Percentiles rank a stretch among this genome's conserved stretches.
These are phyloP conservation scores for Phylloporus scabripes DNA, from an alignment of 768 basidiomycete species.

Conservation along the genomic window DNA sequence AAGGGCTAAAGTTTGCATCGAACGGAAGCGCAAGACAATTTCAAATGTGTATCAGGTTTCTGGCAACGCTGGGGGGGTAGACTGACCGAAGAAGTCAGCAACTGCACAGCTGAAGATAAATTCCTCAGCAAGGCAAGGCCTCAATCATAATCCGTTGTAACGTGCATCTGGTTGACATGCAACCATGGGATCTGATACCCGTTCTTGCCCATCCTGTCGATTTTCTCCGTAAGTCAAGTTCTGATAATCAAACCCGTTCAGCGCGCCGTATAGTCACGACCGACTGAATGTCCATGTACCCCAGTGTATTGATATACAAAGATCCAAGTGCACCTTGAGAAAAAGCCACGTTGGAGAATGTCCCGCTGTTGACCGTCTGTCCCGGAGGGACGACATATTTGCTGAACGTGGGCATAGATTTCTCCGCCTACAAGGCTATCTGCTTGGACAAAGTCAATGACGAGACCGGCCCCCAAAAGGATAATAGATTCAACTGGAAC, in stretches of 20 bases:
- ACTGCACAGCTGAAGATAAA: conserved; percentile 14
- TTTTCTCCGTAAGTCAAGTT: not conserved
- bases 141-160: conserved; percentile 45
- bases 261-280: conserved; percentile 40
- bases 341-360: conserved; percentile 51
- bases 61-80: not conserved
- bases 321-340: conserved; percentile 53
- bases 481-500: conserved; percentile 55
- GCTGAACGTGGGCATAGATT: conserved; percentile 52
- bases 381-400: conserved; percentile 54
- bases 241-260: not conserved
- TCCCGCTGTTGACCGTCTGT: conserved; percentile 56
- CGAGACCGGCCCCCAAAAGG: conserved; percentile 53
- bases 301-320: conserved; percentile 52
- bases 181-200: conserved; percentile 67
- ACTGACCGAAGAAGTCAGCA: not conserved
- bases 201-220: conserved; percentile 39
- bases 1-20: not conserved
- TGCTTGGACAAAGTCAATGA: conserved; percentile 52
- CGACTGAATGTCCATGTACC: conserved; percentile 48
- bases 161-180: conserved; percentile 47
- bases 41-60: conserved; percentile 9
- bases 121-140: conserved; percentile 15
- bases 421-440: conserved; percentile 47
- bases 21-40: no score